These are phyloP conservation scores for Astrothelium subdiscretum DNA, from an alignment of 495 filamentous ascomycete genomes.

Conservation along the genomic window DNA sequence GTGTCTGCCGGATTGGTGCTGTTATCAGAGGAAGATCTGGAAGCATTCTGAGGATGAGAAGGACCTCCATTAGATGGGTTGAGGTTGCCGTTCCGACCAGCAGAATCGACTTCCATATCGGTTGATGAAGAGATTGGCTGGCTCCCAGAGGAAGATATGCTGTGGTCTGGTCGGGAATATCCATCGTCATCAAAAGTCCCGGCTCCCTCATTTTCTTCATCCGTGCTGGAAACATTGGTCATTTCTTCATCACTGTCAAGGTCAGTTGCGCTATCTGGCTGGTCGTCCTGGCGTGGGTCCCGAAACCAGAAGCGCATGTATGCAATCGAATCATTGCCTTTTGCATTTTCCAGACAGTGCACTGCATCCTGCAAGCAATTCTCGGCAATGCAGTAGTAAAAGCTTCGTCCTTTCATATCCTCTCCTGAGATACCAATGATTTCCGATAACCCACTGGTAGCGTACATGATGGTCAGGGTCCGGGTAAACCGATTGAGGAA, in stretches of 20 bases:
- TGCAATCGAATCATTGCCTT: conserved; percentile 87
- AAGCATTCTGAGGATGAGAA: neutral
- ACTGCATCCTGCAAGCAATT: conserved; percentile 66
- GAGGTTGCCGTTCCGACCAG: neutral
- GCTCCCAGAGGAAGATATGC: neutral
- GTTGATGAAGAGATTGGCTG: conserved; percentile 1
- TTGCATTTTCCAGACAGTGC: conserved; percentile 68
- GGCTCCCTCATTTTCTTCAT: conserved; percentile 26
- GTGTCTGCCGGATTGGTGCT: conserved; percentile 20
- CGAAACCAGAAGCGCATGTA: conserved; percentile 85
- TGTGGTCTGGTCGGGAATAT: neutral
- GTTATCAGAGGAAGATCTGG: conserved; percentile 18
- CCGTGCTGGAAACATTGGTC: conserved; percentile 24
- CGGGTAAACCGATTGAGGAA: conserved; percentile 83
- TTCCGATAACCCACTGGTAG: conserved; percentile 58
- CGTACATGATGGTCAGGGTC: conserved; percentile 77
- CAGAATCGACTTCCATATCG: conserved; percentile 13
- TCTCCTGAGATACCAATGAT: conserved; percentile 60
- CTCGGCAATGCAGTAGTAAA: conserved; percentile 71
- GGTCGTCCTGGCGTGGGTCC: conserved; percentile 50
- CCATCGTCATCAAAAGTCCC: conserved; percentile 21
- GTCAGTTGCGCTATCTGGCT: conserved; percentile 21
- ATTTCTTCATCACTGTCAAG: conserved; percentile 27
- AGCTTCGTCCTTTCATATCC: conserved; percentile 56
- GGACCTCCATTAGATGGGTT: neutral